phyloP scores from a whole-genome alignment of 257 asterid genomes.

The Agastache rugosa region DNA sequence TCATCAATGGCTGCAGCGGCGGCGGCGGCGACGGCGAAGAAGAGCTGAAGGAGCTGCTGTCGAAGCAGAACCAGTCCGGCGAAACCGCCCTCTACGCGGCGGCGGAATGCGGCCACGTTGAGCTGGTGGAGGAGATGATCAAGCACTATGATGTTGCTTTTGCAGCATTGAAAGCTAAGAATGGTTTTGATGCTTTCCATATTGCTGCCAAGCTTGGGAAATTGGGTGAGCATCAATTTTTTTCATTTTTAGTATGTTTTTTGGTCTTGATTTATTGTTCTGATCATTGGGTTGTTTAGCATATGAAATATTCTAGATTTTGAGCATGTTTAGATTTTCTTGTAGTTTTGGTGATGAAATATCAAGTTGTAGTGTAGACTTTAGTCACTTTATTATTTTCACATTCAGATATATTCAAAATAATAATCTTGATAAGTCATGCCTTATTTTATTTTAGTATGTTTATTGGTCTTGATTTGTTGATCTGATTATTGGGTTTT shows the following conservation, averaged over 20 bases:
- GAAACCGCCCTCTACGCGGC: constrained; percentile 79
- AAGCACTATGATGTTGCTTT: constrained; percentile 53
- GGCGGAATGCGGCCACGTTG: constrained; percentile 62
- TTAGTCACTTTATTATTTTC: neutral
- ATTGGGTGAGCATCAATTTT: constrained; percentile 48
- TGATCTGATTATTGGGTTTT: neutral
- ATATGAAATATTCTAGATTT: neutral
- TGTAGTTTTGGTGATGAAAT: neutral
- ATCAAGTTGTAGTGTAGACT: neutral
- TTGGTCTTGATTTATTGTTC: neutral
- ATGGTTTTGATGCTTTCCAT: constrained; percentile 80
- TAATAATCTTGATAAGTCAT: too few species aligned
- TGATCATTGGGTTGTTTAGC: neutral
- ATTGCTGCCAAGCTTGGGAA: constrained; percentile 79
- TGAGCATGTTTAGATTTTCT: neutral
- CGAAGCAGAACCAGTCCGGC: constrained; percentile 71
- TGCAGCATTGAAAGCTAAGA: constrained; percentile 71
- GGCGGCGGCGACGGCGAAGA: constrained; percentile 45
- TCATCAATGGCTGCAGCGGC: constrained; percentile 36
- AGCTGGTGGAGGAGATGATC: constrained; percentile 63
- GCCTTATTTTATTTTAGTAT: too few species aligned
- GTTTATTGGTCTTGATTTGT: neutral
- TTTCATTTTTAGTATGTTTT: neutral
- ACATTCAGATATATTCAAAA: neutral
- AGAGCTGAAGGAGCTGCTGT: constrained; percentile 48